These are phyloP conservation scores for Sclerospora graminicola DNA, from an alignment of 352 stramenopile species.

Conservation along the genomic window DNA sequence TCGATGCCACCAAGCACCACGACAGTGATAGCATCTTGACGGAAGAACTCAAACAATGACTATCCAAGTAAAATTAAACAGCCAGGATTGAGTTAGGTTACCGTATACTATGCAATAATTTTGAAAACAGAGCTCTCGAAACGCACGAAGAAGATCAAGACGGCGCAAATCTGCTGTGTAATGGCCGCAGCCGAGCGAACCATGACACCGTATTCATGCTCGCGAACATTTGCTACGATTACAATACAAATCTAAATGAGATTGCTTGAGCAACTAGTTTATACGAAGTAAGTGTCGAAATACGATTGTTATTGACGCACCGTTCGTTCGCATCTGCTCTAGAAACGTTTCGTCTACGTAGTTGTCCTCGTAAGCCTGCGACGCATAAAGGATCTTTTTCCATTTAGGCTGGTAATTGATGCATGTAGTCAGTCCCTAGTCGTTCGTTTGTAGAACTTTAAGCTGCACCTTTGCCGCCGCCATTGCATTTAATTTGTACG, in stretches of 20 bases:
- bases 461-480: slow-evolving; percentile 12
- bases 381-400: slow-evolving; percentile 84
- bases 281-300: too few relatives aligned
- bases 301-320: slow-evolving; percentile 20
- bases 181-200: slow-evolving; percentile 76
- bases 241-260: not conserved
- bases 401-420: slow-evolving; percentile 30
- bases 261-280: not conserved
- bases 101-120: not conserved
- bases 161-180: slow-evolving; percentile 81
- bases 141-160: slow-evolving; percentile 85
- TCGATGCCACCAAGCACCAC: slow-evolving; percentile 46
- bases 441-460: not conserved
- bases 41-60: slow-evolving; percentile 68
- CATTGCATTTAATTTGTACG: too few relatives aligned
- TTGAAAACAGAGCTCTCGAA: not conserved
- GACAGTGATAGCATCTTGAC: slow-evolving; percentile 42
- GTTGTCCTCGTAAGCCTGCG: slow-evolving; percentile 85
- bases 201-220: slow-evolving; percentile 81
- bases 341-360: slow-evolving; percentile 87
- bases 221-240: slow-evolving; percentile 56
- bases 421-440: not conserved
- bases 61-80: slow-evolving; percentile 12
- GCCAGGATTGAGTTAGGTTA: not conserved
- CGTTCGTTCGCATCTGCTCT: slow-evolving; percentile 85